Evolutionary conservation across 2,329 filamentous ascomycete genomes (phyloP).

Genomic region (Pyrenophora graminea): DNA sequence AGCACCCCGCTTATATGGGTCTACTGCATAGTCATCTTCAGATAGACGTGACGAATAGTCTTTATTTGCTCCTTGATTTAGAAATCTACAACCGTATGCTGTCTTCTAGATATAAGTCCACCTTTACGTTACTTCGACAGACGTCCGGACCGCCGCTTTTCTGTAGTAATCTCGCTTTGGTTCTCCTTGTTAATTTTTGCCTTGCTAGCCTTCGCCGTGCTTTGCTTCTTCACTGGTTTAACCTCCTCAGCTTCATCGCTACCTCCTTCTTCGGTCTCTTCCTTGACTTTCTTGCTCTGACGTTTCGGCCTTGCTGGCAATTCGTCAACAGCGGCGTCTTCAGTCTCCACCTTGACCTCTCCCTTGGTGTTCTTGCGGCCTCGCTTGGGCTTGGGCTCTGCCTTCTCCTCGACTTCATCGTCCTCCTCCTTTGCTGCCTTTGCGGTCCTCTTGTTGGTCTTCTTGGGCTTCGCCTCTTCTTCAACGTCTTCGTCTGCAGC

Average conservation of each 20-base stretch:
- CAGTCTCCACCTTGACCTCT: constrained; percentile 24
- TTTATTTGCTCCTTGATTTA: too few relatives aligned
- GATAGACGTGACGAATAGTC: too few relatives aligned
- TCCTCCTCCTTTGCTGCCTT: constrained; percentile 31
- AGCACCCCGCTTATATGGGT: constrained; percentile 2
- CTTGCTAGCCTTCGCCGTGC: constrained; percentile 18
- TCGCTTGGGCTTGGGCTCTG: constrained; percentile 24
- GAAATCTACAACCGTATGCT: neutral
- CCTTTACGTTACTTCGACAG: constrained; percentile 15
- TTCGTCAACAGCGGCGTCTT: constrained; percentile 29
- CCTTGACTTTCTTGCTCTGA: constrained; percentile 11
- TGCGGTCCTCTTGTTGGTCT: constrained; percentile 43
- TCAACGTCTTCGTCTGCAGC: constrained; percentile 28
- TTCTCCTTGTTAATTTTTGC: constrained; percentile 9
- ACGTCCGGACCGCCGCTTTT: constrained; percentile 32
- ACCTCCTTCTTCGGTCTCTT: constrained; percentile 26
- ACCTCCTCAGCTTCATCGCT: constrained; percentile 33
- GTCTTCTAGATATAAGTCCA: neutral
- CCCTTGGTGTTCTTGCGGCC: constrained; percentile 30
- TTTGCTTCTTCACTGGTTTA: constrained; percentile 34
- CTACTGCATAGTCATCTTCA: neutral
- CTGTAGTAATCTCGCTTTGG: constrained; percentile 21
- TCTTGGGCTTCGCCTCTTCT: constrained; percentile 34
- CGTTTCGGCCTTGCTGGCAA: constrained; percentile 15
- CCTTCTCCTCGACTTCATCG: constrained; percentile 17